Percentiles rank a stretch among this genome's conserved stretches.
Conservation (phyloP, 1,284 basidiomycete genomes). For the Anthracocystis panici-leucophaei region DNA sequence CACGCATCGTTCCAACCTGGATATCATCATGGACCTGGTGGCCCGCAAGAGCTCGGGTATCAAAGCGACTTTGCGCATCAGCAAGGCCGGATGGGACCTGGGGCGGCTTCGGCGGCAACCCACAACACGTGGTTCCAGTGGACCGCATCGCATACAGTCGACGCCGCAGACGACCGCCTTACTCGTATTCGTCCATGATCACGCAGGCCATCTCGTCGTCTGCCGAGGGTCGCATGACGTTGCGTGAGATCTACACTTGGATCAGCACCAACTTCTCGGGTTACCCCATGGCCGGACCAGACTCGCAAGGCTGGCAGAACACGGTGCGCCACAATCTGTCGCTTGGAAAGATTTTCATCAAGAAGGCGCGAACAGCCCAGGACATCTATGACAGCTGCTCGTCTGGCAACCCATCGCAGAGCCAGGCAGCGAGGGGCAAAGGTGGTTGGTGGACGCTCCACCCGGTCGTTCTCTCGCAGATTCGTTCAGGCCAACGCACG, state of each 20-base stretch:
- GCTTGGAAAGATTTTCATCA: slow-evolving; percentile 62
- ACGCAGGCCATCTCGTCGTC: slow-evolving; percentile 64
- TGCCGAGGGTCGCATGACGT: slow-evolving; percentile 57
- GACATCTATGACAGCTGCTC: slow-evolving; percentile 60
- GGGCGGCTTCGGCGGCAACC: slow-evolving; percentile 16
- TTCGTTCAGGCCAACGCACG: slow-evolving; percentile 43
- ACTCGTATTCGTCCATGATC: slow-evolving; percentile 64
- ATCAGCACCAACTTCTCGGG: slow-evolving; percentile 58
- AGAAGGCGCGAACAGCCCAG: slow-evolving; percentile 56
- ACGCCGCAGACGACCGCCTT: slow-evolving; percentile 55
- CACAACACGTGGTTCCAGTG: slow-evolving; percentile 26
- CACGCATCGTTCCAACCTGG: slow-evolving; percentile 5
- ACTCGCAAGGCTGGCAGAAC: slow-evolving; percentile 64
- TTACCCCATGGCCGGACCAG: slow-evolving; percentile 56
- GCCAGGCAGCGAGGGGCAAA: slow-evolving; percentile 57
- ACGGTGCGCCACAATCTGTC: slow-evolving; percentile 65
- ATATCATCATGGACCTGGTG: slow-evolving; percentile 6
- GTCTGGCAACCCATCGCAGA: slow-evolving; percentile 52
- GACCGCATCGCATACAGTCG: slow-evolving; percentile 59
- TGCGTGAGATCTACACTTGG: slow-evolving; percentile 65
- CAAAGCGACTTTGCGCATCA: slow-evolving; percentile 36
- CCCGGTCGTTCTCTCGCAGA: slow-evolving; percentile 41
- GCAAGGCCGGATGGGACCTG: slow-evolving; percentile 13
- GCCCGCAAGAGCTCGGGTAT: slow-evolving; percentile 24
- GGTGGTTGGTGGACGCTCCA: slow-evolving; percentile 62